Conservation (phyloP, 2,329 filamentous ascomycete genomes). For the Coccinonectria pachysandricola region DNA sequence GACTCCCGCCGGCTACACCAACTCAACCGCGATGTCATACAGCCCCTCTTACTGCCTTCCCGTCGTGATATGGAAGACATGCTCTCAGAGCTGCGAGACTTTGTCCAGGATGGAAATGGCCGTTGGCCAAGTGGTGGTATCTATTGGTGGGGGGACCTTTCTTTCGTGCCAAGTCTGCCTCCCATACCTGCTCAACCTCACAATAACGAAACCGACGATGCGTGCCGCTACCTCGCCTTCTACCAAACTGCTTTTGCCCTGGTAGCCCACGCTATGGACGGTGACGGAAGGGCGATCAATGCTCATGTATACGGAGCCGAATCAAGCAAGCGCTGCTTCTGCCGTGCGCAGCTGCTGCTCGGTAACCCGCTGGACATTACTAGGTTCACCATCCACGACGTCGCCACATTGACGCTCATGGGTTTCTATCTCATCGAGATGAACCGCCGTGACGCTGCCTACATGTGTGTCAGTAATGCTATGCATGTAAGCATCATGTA, state of each 20-base stretch:
- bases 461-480: conserved; percentile 35
- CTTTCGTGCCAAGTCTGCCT: conserved; percentile 20
- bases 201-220: conserved; percentile 11
- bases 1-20: conserved; percentile 33
- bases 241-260: conserved; percentile 37
- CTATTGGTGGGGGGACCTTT: conserved; percentile 36
- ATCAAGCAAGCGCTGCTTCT: conserved; percentile 35
- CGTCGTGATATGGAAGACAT: conserved; percentile 27
- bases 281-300: conserved; percentile 7
- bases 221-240: conserved; percentile 31
- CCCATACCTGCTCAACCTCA: conserved; percentile 11
- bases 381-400: conserved; percentile 30
- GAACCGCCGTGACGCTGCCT: conserved; percentile 38
- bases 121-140: conserved; percentile 35
- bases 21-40: conserved; percentile 27
- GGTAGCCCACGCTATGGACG: conserved; percentile 20
- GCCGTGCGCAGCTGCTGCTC: conserved; percentile 31
- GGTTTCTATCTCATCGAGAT: conserved; percentile 39
- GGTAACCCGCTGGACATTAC: conserved; percentile 37
- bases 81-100: conserved; percentile 30
- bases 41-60: conserved; percentile 29
- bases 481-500: conserved; percentile 39
- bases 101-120: conserved; percentile 35
- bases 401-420: conserved; percentile 36
- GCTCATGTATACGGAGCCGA: conserved; percentile 21